Evolutionary conservation across 2,329 filamentous ascomycete genomes (phyloP).

Genomic region (Dactylonectria estremocensis): DNA sequence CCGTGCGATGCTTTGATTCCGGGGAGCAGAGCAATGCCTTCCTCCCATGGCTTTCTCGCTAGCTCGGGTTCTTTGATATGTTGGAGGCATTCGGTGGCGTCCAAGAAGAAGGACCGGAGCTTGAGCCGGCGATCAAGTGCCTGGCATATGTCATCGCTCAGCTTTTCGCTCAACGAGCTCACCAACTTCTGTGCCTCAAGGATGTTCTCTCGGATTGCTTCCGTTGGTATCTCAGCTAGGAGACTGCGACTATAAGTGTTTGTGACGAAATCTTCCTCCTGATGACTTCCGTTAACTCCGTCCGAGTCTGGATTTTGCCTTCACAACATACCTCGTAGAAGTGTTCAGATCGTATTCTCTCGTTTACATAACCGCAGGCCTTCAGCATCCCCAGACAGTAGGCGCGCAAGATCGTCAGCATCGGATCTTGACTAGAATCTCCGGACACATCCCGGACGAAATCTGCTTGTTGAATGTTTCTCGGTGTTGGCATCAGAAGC

Average conservation of each 20-base stretch:
- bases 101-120: constrained; percentile 76
- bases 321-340: constrained; percentile 81
- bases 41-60: constrained; percentile 66
- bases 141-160: constrained; percentile 58
- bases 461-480: constrained; percentile 74
- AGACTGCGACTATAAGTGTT: constrained; percentile 89
- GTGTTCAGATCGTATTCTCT: constrained; percentile 84
- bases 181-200: constrained; percentile 69
- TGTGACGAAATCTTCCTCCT: constrained; percentile 97
- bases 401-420: constrained; percentile 80
- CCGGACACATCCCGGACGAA: constrained; percentile 64
- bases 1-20: constrained; percentile 72
- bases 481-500: constrained; percentile 80
- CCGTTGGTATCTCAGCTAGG: constrained; percentile 73
- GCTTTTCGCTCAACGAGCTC: constrained; percentile 55
- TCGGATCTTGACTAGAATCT: constrained; percentile 56
- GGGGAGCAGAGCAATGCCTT: constrained; percentile 66
- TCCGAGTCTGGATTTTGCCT: no score
- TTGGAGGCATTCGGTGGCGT: constrained; percentile 65
- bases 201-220: constrained; percentile 70
- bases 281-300: constrained; percentile 20
- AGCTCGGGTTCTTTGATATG: constrained; percentile 62
- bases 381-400: constrained; percentile 92
- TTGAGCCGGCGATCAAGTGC: constrained; percentile 77
- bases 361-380: constrained; percentile 83